Percentiles rank a stretch among this genome's conserved stretches.
Evolutionary conservation across 2,329 filamentous ascomycete species (phyloP).

Genomic region (Xylaria sp.): DNA sequence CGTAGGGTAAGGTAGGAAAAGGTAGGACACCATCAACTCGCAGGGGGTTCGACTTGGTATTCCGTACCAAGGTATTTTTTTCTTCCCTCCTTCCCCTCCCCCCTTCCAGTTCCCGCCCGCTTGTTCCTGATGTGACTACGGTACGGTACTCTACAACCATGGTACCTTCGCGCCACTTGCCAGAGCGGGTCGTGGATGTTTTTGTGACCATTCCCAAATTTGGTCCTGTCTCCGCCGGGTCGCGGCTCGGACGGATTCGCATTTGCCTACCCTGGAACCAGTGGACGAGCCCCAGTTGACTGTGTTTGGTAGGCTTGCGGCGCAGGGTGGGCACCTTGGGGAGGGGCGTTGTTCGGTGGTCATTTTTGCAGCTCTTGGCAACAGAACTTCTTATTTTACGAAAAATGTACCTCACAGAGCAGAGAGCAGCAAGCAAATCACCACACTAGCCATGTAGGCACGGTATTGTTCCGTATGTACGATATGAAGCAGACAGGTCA

Average conservation of each 20-base stretch:
- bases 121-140: slow-evolving; percentile 25
- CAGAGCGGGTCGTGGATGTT: slow-evolving; percentile 19
- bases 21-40: neutral
- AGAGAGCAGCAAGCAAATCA: neutral
- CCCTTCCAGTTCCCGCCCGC: slow-evolving; percentile 4
- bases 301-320: slow-evolving; percentile 29
- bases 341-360: slow-evolving; percentile 26
- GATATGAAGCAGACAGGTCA: neutral
- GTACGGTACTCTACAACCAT: slow-evolving; percentile 5
- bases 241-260: slow-evolving; percentile 33
- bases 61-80: neutral
- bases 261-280: slow-evolving; percentile 25
- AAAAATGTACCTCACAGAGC: neutral
- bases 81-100: neutral
- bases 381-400: slow-evolving; percentile 4
- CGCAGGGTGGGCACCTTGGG: slow-evolving; percentile 19
- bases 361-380: slow-evolving; percentile 29
- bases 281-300: slow-evolving; percentile 24
- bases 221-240: slow-evolving; percentile 30
- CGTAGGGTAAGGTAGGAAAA: no score
- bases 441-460: neutral
- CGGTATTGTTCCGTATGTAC: neutral
- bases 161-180: slow-evolving; percentile 26
- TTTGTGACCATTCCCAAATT: slow-evolving; percentile 31
- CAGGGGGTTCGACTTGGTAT: neutral